A percentile compares a stretch with the other conserved stretches of the same genome.
Conservation (phyloP, 83 land plant species). For the Picea mariana region DNA sequence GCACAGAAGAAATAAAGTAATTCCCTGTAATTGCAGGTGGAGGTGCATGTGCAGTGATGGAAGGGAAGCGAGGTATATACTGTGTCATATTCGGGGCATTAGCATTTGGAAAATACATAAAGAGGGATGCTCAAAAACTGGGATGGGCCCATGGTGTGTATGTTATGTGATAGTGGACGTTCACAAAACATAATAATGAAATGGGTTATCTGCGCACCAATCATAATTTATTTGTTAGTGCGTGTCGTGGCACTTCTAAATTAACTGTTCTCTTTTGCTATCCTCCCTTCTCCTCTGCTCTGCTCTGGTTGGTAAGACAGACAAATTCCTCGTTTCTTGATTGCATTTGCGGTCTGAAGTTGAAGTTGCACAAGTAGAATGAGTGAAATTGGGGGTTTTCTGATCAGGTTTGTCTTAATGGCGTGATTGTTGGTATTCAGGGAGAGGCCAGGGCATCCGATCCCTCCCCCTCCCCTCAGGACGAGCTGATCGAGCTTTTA, state of each 20-base stretch:
- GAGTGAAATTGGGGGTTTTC: neutral
- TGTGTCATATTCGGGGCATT: neutral
- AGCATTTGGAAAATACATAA: neutral
- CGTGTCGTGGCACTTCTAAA: neutral
- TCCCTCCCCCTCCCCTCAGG: neutral
- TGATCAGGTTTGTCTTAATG: neutral
- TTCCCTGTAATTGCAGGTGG: no score
- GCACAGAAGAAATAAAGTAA: no score
- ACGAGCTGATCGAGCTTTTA: neutral
- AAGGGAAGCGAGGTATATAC: neutral
- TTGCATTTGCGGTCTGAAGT: neutral
- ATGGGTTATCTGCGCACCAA: neutral
- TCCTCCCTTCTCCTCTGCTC: no score
- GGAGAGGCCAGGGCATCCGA: conserved; percentile 5
- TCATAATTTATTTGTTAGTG: neutral
- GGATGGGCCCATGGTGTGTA: neutral
- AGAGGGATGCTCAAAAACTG: neutral
- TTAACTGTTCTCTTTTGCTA: neutral
- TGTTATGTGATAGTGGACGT: neutral
- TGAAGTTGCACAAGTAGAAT: no score
- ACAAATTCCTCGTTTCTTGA: neutral
- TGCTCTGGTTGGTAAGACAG: neutral
- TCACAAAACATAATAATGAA: neutral
- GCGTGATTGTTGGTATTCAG: neutral
- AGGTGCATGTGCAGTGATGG: no score